phyloP scores from a whole-genome alignment of 2,329 filamentous ascomycete genomes.

The Ceratocystis papillata region DNA sequence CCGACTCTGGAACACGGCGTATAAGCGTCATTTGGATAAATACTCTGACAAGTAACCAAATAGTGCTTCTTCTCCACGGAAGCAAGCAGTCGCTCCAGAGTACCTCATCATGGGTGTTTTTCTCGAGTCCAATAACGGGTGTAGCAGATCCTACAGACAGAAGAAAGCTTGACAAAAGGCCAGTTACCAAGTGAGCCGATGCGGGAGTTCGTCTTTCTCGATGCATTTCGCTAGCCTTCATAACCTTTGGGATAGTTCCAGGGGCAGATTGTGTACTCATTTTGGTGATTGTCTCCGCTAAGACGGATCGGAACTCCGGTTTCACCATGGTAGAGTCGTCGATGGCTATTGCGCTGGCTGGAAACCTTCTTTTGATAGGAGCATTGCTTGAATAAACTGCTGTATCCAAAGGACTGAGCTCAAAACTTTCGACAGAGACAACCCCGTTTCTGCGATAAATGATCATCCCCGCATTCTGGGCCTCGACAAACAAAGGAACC shows the following conservation, averaged over 20 bases:
- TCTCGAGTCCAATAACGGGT: slow-evolving; percentile 34
- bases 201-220: slow-evolving; percentile 40
- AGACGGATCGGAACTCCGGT: slow-evolving; percentile 23
- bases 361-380: slow-evolving; percentile 29
- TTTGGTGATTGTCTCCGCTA: slow-evolving; percentile 24
- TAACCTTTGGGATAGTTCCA: slow-evolving; percentile 25
- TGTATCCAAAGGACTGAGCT: slow-evolving; percentile 29
- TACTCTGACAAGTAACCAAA: slow-evolving; percentile 47
- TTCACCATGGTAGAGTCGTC: slow-evolving; percentile 20
- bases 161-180: slow-evolving; percentile 37
- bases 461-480: slow-evolving; percentile 33
- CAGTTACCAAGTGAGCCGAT: slow-evolving; percentile 42
- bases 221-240: slow-evolving; percentile 31
- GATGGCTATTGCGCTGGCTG: slow-evolving; percentile 27
- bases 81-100: slow-evolving; percentile 31
- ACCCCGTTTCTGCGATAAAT: slow-evolving; percentile 23
- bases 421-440: slow-evolving; percentile 27
- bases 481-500: slow-evolving; percentile 29
- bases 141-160: slow-evolving; percentile 30
- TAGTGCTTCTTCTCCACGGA: slow-evolving; percentile 43
- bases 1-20: too few relatives aligned
- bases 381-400: slow-evolving; percentile 29
- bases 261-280: slow-evolving; percentile 29
- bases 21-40: slow-evolving; percentile 34
- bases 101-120: slow-evolving; percentile 46